Conservation (phyloP, 768 basidiomycete species). For the Leccinum truebloodii region DNA sequence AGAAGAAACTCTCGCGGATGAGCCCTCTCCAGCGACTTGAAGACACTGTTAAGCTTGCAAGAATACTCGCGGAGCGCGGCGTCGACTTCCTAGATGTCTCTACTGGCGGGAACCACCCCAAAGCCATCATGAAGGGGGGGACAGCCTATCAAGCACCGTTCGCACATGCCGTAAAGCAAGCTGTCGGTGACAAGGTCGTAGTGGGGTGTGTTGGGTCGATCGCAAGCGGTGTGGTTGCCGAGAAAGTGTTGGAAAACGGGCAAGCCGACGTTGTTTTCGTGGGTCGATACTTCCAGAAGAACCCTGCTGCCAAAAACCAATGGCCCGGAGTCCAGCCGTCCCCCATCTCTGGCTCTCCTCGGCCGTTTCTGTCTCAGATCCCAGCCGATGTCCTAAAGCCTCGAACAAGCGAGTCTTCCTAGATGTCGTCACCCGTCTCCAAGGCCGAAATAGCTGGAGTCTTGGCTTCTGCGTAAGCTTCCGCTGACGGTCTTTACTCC, state of each 20-base stretch:
- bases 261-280: constrained; percentile 50
- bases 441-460: constrained; percentile 80
- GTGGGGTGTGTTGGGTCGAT: constrained; percentile 32
- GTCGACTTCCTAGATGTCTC: constrained; percentile 79
- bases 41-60: constrained; percentile 64
- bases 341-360: constrained; percentile 41
- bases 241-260: constrained; percentile 43
- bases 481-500: constrained; percentile 3
- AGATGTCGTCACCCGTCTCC: constrained; percentile 60
- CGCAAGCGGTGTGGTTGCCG: constrained; percentile 41
- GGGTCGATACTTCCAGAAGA: constrained; percentile 59
- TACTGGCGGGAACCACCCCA: constrained; percentile 56
- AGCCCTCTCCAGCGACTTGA: constrained; percentile 67
- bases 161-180: constrained; percentile 53
- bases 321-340: constrained; percentile 20
- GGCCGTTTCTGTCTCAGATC: constrained; percentile 45
- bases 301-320: constrained; percentile 42
- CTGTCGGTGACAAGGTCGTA: constrained; percentile 41
- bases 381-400: constrained; percentile 53
- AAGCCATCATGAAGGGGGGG: constrained; percentile 30
- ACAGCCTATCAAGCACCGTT: constrained; percentile 57
- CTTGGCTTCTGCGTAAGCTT: constrained; percentile 73
- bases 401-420: constrained; percentile 64
- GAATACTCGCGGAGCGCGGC: constrained; percentile 59
- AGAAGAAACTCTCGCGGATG: constrained; percentile 54